These are phyloP conservation scores for Nematocida minor DNA, from an alignment of 371 early-diverging fungal species.

Conservation along the genomic window DNA sequence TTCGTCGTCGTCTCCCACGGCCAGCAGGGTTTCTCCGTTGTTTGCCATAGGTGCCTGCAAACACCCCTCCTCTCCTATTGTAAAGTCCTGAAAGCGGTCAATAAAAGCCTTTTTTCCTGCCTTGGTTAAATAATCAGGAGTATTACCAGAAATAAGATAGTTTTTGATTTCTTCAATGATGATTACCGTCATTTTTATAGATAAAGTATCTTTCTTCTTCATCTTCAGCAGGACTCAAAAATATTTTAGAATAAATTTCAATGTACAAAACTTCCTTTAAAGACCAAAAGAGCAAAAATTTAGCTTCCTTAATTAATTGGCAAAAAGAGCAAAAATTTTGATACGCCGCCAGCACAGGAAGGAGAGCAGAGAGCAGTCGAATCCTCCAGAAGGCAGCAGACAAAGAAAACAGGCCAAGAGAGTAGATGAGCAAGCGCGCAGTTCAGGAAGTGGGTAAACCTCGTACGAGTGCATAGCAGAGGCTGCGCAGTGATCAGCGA, in stretches of 20 bases:
- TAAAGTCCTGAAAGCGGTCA: neutral
- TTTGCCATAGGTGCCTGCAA: neutral
- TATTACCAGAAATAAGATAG: neutral
- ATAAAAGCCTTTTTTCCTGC: neutral
- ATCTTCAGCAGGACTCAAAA: neutral
- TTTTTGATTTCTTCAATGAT: neutral
- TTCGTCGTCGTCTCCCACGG: neutral
- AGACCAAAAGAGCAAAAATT: no score
- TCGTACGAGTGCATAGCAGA: no score
- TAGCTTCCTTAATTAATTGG: no score
- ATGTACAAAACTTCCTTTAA: no score
- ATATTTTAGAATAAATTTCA: conserved; percentile 5
- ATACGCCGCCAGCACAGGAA: no score
- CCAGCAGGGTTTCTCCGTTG: neutral
- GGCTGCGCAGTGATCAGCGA: no score
- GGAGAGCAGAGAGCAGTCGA: no score
- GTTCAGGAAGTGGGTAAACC: no score
- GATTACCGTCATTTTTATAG: neutral
- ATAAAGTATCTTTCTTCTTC: neutral
- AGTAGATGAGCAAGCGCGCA: no score
- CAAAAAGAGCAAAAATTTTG: no score
- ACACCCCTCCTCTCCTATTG: neutral
- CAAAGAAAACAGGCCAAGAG: no score
- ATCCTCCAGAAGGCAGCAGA: no score
- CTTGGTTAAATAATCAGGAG: neutral